Percentiles rank a stretch among this genome's conserved stretches.
phyloP scores from a whole-genome alignment of 345 rosid genomes.

The Mangifera indica region DNA sequence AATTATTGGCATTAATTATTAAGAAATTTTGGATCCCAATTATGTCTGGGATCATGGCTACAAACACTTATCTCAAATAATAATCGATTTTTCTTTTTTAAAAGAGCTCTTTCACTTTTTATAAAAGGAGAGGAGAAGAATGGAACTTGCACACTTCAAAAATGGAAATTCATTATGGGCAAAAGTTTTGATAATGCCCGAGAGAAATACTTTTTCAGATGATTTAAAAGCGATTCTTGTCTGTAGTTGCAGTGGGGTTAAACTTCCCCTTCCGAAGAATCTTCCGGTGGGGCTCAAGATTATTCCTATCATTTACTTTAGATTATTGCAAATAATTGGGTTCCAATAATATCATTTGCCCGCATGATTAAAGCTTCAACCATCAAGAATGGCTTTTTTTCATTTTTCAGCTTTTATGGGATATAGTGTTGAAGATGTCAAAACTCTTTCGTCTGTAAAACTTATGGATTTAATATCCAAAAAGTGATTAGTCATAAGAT shows the following conservation, averaged over 20 bases:
- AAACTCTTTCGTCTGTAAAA: too few relatives aligned
- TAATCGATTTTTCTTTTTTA: background rate
- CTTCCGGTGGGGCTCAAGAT: conserved; percentile 7
- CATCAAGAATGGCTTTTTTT: background rate
- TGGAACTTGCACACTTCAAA: too few relatives aligned
- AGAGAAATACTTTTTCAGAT: conserved; percentile 1
- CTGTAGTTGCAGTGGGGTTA: conserved; percentile 20
- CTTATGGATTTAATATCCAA: too few relatives aligned
- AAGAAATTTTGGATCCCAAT: background rate
- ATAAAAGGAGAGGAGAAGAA: background rate
- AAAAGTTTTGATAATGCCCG: background rate
- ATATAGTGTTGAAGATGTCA: too few relatives aligned
- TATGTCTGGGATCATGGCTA: background rate
- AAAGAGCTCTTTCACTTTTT: background rate
- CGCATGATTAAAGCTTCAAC: background rate
- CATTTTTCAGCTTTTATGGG: conserved; percentile 11
- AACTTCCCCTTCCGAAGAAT: conserved; percentile 9
- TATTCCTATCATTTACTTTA: background rate
- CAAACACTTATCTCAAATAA: background rate
- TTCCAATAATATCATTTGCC: background rate
- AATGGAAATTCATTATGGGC: background rate
- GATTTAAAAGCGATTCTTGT: conserved; percentile 14
- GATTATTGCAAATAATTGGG: background rate
- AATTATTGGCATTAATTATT: background rate
- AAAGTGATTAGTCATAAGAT: too few relatives aligned